Base-by-base conservation (phyloP, 192 early-diverging fungal species). In the Coemansia asiatica region DNA sequence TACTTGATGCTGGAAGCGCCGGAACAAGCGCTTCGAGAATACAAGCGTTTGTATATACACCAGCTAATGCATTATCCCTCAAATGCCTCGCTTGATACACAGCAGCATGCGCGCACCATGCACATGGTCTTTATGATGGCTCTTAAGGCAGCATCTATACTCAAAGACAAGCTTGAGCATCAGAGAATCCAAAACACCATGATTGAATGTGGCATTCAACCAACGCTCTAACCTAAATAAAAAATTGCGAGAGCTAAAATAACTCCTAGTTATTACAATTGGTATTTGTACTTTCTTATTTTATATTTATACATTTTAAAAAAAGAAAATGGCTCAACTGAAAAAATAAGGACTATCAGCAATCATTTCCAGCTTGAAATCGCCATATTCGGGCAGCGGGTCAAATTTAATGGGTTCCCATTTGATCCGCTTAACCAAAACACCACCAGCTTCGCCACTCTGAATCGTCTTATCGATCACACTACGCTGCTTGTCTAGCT, bases 331-430 rank as follows among this genome's bases (percentile, higher is more conserved):
- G 4, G 23, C 12, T 55, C 25, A 98, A 64, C 94, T 90, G 85
- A 98, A 98, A 65, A 98, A 98, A 77, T 97, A 98, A 18, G 80
- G 82, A 47, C 91, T 93, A 15, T 91, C 80, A 63, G 83, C 85
- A 1, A 98, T 94, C 65, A 86, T 72, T 35, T 83, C 67, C 36
- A 98, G 85, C 75, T 96, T 86, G 83, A 98, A 94, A 22, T 90
- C 85, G 56, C 96, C 96, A 46, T 87, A 85, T 16, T 77, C 71
- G 0, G 96, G 96, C 63, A 98, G 68, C 15, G 87, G 85, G 4
- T 87, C 82, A 69, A 96, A 92, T 36, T 76, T 85, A 40, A 98
- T 65, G 38, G 74, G 72, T 1, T 75, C 77, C 85, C 87, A 90
- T 53, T 53, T 29, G 49, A 69, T 60, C 22, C 71, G 68, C 48